Percentiles rank a stretch among this genome's conserved stretches.
Evolutionary conservation across 2,329 filamentous ascomycete species (phyloP).

Genomic region (Aspergillus brunneoviolaceus): DNA sequence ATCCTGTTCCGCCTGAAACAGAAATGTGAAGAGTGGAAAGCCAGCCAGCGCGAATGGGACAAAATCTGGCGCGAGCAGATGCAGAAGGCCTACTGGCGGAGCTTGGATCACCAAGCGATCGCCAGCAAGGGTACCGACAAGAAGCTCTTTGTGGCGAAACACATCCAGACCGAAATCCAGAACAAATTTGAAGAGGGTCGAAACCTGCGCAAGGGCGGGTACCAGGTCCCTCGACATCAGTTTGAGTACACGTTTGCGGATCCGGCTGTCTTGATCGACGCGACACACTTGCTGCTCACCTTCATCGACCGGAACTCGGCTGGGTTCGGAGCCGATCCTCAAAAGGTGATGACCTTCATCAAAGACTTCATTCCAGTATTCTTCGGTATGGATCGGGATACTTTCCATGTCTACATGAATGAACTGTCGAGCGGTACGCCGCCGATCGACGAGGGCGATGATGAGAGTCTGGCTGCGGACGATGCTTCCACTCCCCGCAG

Average conservation of each 20-base stretch:
- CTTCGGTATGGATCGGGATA: constrained; percentile 72
- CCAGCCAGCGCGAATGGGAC: constrained; percentile 95
- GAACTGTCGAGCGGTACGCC: constrained; percentile 69
- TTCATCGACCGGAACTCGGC: constrained; percentile 49
- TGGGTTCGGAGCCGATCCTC: constrained; percentile 63
- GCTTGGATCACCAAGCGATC: constrained; percentile 93
- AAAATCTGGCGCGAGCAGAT: constrained; percentile 98
- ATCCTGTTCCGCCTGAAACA: constrained; percentile 87
- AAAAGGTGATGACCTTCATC: constrained; percentile 72
- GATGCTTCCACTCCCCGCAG: constrained; percentile 69
- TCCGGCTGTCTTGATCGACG: constrained; percentile 61
- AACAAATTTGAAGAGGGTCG: constrained; percentile 90
- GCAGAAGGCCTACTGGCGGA: constrained; percentile 91
- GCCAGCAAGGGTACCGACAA: constrained; percentile 87
- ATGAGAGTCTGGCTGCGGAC: constrained; percentile 64
- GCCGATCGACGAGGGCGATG: constrained; percentile 75
- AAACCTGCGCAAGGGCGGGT: constrained; percentile 62
- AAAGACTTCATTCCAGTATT: constrained; percentile 74
- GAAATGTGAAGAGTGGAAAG: constrained; percentile 97
- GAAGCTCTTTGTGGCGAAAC: constrained; percentile 84
- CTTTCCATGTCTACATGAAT: constrained; percentile 64
- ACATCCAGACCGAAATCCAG: constrained; percentile 85
- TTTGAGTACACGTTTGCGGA: constrained; percentile 74
- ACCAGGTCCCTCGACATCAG: constrained; percentile 67
- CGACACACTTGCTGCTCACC: constrained; percentile 48